Evolutionary conservation across 306 rosid genomes (phyloP), one percentile per base, ranked within the genome.

Genomic region (Oxytropis ochrocephala): DNA sequence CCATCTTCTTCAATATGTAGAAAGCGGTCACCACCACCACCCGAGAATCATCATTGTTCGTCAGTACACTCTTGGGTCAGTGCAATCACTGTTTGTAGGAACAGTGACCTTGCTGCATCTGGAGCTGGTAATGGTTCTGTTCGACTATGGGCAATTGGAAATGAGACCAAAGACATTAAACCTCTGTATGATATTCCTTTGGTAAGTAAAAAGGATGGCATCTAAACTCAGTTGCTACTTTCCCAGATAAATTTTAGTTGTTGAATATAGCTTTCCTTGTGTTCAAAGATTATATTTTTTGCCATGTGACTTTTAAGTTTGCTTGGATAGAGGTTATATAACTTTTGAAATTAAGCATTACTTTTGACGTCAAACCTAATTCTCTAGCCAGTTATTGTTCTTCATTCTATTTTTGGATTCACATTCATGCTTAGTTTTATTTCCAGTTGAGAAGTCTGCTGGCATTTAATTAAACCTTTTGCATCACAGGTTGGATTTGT

Each of bases 121-220:
- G 97, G 95, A 48, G 99, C 97, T n/a, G 97, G 95, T 47, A 87
- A 89, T 47, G 99, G 99, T 29, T 87, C 64, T 29, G 91, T 94
- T 70, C 85, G 87, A 67, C 75, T 94, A 68, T 94, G 96, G 97
- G 74, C 84, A 76, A 16, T 89, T 72, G 82, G 74, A 62, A 87
- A 82, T 72, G 99, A 94, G 73, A 64, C 80, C 51, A 94, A 82
- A 59, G 83, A 74, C 67, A 62, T 91, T 50, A 77, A 74, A 74
- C 72, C 96, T 9, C 78, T 91, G 27, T 78, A 78, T 68, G 64
- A 78, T 73, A 82, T 91, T 51, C 89, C 95, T 11, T n/a, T 91
- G 97, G 98, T 94, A 85, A 77, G 96, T 51, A 61, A 83, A 75
- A 80, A 48, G 52, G 72, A 54, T 64, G 18, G 24, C 69, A 11